These are phyloP conservation scores for Mortierella claussenii DNA, from an alignment of 192 early-diverging fungal species.

Conservation along the genomic window DNA sequence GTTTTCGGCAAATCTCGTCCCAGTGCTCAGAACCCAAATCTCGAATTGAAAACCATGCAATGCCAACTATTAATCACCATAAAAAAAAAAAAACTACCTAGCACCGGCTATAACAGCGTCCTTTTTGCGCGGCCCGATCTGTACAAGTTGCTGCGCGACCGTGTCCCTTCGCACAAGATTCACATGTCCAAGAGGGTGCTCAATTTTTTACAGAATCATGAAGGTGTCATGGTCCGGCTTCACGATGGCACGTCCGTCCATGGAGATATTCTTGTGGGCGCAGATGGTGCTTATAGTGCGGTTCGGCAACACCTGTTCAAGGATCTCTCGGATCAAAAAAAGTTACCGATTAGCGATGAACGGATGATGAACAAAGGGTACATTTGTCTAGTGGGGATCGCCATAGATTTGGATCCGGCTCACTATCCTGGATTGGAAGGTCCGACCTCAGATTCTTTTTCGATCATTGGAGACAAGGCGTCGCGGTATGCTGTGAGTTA, in stretches of 20 bases:
- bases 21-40: no score
- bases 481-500: conserved; percentile 2
- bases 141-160: conserved; percentile 1
- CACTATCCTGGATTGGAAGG: conserved; percentile 5
- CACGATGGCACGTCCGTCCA: neutral
- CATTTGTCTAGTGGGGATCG: conserved; percentile 11
- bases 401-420: conserved; percentile 4
- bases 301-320: conserved; percentile 16
- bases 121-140: conserved; percentile 13
- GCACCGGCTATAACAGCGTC: conserved; percentile 2
- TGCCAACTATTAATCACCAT: neutral
- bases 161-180: conserved; percentile 5
- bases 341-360: neutral
- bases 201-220: conserved; percentile 3
- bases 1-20: no score
- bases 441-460: neutral
- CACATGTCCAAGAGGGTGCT: conserved; percentile 15
- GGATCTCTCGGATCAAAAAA: neutral
- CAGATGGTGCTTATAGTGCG: conserved; percentile 17
- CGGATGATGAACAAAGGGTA: neutral
- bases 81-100: neutral
- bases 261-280: conserved; percentile 31
- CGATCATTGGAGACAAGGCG: neutral
- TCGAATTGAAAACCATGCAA: neutral
- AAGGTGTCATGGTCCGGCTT: conserved; percentile 8